phyloP scores from a whole-genome alignment of 345 rosid genomes.

The Syzygium aromaticum region DNA sequence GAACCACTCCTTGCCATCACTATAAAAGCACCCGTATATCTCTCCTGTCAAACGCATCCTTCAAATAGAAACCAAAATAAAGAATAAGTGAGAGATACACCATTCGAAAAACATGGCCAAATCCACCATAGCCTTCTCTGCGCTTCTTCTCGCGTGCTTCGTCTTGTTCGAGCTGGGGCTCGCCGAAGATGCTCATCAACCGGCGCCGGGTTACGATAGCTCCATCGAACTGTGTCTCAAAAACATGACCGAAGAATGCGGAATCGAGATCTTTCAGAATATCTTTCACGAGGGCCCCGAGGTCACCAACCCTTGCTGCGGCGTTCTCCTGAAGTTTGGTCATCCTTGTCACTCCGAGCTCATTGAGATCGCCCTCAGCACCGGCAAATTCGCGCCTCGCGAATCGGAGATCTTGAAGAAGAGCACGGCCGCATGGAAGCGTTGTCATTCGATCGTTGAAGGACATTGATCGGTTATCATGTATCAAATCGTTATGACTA shows the following conservation, averaged over 20 bases:
- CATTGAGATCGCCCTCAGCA: neutral
- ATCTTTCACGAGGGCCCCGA: neutral
- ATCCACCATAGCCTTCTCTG: neutral
- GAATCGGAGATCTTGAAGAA: neutral
- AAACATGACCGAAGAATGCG: neutral
- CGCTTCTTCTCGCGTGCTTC: neutral
- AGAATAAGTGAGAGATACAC: neutral
- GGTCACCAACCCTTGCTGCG: neutral
- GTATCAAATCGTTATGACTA: neutral
- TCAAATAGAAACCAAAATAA: neutral
- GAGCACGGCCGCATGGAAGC: neutral
- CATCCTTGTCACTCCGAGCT: neutral
- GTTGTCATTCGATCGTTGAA: neutral
- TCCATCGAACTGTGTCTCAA: neutral
- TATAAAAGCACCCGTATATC: neutral
- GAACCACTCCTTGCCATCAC: neutral
- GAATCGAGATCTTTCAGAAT: neutral
- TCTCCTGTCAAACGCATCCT: neutral
- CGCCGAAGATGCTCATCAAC: neutral
- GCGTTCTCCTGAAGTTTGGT: neutral
- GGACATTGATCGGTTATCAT: too few species aligned
- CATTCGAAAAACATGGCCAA: neutral
- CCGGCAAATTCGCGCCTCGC: neutral
- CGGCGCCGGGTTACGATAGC: neutral
- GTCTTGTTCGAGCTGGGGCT: neutral